These are phyloP conservation scores for Lactuca saligna DNA, from an alignment of 129 eudicot genomes.

Conservation along the genomic window DNA sequence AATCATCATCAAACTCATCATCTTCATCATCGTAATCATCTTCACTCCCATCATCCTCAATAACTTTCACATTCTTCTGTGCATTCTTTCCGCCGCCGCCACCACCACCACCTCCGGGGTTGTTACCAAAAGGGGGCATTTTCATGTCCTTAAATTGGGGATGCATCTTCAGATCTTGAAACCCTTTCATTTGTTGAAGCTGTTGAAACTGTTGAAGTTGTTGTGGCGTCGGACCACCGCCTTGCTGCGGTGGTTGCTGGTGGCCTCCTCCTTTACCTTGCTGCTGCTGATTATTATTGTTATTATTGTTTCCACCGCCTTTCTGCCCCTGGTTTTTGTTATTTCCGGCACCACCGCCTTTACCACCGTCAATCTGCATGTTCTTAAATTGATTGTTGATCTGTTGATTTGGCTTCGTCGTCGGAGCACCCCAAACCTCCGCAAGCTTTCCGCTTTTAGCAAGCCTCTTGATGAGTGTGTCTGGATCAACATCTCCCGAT, in stretches of 20 bases:
- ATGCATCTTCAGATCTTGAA: slow-evolving; percentile 51
- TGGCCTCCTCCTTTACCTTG: slow-evolving; percentile 34
- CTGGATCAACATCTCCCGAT: slow-evolving; percentile 65
- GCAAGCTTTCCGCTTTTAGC: slow-evolving; percentile 77
- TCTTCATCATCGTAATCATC: slow-evolving; percentile 35
- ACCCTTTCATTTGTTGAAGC: slow-evolving; percentile 56
- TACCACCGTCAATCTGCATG: slow-evolving; percentile 48
- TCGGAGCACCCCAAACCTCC: slow-evolving; percentile 60
- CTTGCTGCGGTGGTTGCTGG: slow-evolving; percentile 27
- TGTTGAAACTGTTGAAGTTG: slow-evolving; percentile 46
- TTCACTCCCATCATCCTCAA: slow-evolving; percentile 45
- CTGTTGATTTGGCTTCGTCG: slow-evolving; percentile 36
- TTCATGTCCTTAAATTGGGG: slow-evolving; percentile 61
- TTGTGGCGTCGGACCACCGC: slow-evolving; percentile 42
- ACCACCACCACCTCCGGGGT: neutral
- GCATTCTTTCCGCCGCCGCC: slow-evolving; percentile 26
- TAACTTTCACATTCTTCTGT: slow-evolving; percentile 48
- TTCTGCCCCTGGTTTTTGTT: slow-evolving; percentile 32
- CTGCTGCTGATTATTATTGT: slow-evolving; percentile 22
- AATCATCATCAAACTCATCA: slow-evolving; percentile 48
- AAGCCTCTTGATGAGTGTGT: slow-evolving; percentile 71
- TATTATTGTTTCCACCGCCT: slow-evolving; percentile 31
- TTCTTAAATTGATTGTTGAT: slow-evolving; percentile 61
- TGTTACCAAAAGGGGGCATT: slow-evolving; percentile 34
- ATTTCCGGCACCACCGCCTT: slow-evolving; percentile 20